A percentile compares a stretch with the other conserved stretches of the same genome.
These are phyloP conservation scores for Aureobasidium sp. DNA, from an alignment of 2,329 filamentous ascomycete genomes.

Conservation along the genomic window DNA sequence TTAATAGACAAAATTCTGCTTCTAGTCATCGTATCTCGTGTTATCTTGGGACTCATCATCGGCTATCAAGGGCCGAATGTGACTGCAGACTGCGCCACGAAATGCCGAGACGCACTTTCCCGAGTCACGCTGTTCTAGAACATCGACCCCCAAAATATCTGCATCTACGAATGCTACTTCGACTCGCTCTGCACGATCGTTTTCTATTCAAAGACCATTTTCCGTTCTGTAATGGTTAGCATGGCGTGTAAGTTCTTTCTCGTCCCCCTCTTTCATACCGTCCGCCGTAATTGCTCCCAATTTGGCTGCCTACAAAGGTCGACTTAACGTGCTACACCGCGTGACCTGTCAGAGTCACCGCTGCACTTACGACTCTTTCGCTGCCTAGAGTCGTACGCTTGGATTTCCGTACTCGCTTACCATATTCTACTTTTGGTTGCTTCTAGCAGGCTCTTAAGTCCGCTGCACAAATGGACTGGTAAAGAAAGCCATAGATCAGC, in stretches of 20 bases:
- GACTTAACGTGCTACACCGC: constrained; percentile 1
- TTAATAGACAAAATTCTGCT: background rate
- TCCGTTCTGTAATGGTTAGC: no score
- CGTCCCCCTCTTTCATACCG: no score
- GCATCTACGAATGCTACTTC: background rate
- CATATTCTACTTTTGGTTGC: background rate
- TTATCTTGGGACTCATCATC: background rate
- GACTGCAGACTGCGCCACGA: background rate
- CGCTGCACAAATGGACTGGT: background rate
- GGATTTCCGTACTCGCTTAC: background rate
- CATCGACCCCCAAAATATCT: constrained; percentile 5
- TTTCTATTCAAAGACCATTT: background rate
- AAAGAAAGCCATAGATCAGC: background rate
- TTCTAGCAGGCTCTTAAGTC: background rate
- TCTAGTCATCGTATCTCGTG: background rate
- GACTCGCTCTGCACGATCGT: background rate
- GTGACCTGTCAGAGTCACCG: constrained; percentile 5
- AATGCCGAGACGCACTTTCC: no score
- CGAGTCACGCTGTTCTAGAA: background rate
- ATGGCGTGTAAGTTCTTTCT: no score
- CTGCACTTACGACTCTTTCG: background rate
- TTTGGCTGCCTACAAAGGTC: background rate
- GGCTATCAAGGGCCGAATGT: constrained; percentile 1
- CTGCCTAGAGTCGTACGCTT: background rate
- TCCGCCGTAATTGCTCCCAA: background rate